A percentile compares a stretch with the other conserved stretches of the same genome.
Evolutionary conservation across 1,284 basidiomycete species (phyloP).

Genomic region (Athelia psychrophila): DNA sequence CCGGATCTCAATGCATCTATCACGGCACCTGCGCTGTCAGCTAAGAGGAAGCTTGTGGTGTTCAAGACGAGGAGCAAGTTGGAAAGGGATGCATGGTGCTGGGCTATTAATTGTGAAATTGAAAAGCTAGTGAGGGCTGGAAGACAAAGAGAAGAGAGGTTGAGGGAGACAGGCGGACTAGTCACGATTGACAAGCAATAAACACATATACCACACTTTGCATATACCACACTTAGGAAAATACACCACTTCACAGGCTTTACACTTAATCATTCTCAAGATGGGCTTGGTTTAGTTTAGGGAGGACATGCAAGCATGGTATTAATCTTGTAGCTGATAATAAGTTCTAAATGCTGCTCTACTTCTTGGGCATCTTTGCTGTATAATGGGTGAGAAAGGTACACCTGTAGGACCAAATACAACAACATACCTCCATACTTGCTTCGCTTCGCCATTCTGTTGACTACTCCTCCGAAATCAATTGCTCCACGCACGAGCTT

Average conservation of each 20-base stretch:
- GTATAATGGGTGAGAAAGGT: constrained; percentile 20
- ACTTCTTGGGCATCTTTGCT: constrained; percentile 88
- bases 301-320: too few relatives aligned
- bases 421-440: constrained; percentile 88
- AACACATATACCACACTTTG: constrained; percentile 2
- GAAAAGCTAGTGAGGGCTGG: constrained; percentile 67
- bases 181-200: constrained; percentile 29
- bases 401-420: constrained; percentile 2
- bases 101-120: constrained; percentile 81
- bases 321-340: too few relatives aligned
- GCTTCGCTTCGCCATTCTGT: constrained; percentile 79
- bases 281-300: too few relatives aligned
- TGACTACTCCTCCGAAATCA: constrained; percentile 91
- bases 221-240: neutral
- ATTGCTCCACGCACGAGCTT: constrained; percentile 93
- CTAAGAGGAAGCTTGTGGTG: constrained; percentile 61
- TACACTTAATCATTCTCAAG: too few relatives aligned
- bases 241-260: neutral
- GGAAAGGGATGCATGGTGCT: constrained; percentile 87
- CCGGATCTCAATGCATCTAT: constrained; percentile 6
- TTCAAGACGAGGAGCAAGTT: constrained; percentile 76
- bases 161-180: constrained; percentile 57
- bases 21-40: constrained; percentile 50
- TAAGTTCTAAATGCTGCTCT: constrained; percentile 15
- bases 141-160: constrained; percentile 51